Conservation (phyloP, 805 yeast genomes). For the Spathaspora hagerdaliae region DNA sequence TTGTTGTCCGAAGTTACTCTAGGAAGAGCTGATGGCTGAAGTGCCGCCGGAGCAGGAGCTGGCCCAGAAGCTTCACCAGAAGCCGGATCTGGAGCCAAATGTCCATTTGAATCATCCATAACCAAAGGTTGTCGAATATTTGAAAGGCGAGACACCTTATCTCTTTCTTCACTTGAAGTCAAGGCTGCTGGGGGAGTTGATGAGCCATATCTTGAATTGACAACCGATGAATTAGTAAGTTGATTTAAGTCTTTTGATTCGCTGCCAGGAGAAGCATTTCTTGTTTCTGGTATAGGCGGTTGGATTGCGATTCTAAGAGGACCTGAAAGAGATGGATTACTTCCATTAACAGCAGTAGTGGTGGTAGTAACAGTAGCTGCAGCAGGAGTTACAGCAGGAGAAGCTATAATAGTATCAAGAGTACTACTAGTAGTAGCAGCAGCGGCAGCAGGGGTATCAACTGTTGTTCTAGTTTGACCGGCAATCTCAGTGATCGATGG, state of each 20-base stretch:
- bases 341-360: too few relatives aligned
- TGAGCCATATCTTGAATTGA: not conserved
- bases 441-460: too few relatives aligned
- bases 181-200: not conserved
- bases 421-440: too few relatives aligned
- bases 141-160: not conserved
- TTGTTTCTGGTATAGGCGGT: not conserved
- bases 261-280: not conserved
- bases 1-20: slow-evolving; percentile 35
- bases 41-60: not conserved
- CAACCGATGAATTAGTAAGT: not conserved
- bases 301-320: not conserved
- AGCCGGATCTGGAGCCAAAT: not conserved
- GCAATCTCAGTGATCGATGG: too few relatives aligned
- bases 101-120: slow-evolving; percentile 1
- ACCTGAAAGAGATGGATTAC: too few relatives aligned
- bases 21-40: slow-evolving; percentile 8
- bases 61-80: not conserved
- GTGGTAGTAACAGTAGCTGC: too few relatives aligned
- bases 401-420: too few relatives aligned
- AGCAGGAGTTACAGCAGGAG: too few relatives aligned
- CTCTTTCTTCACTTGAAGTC: not conserved
- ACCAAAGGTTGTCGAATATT: not conserved
- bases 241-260: not conserved
- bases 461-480: too few relatives aligned